phyloP scores from a whole-genome alignment of 495 filamentous ascomycete genomes.

The Hypoxylon lienhwacheense region DNA sequence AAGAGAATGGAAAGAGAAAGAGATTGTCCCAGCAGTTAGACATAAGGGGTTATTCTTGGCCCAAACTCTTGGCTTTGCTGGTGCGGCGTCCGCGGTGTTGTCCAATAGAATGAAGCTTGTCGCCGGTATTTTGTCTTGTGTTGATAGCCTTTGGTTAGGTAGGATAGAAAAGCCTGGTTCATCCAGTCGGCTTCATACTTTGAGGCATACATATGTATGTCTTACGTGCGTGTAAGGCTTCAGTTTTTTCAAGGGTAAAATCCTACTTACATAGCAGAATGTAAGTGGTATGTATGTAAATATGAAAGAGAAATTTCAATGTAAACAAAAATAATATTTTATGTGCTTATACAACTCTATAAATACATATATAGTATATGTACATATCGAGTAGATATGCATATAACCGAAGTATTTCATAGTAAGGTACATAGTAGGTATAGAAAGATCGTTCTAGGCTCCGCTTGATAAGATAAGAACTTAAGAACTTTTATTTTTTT shows the following conservation, averaged over 20 bases:
- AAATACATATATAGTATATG: too few species aligned
- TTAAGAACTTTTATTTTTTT: too few species aligned
- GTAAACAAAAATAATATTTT: too few species aligned
- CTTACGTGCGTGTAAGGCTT: neutral
- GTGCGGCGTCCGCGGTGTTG: constrained; percentile 19
- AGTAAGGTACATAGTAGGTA: neutral
- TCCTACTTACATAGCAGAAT: too few species aligned
- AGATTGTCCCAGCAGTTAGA: neutral
- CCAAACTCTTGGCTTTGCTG: constrained; percentile 33
- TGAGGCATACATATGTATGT: neutral
- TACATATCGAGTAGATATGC: too few species aligned
- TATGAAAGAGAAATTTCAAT: too few species aligned
- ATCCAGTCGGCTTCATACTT: constrained; percentile 1
- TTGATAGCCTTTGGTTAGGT: constrained; percentile 14
- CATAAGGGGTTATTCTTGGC: constrained; percentile 24
- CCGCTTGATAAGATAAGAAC: constrained; percentile 32
- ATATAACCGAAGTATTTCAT: too few species aligned
- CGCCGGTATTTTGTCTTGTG: too few species aligned
- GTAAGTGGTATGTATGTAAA: too few species aligned
- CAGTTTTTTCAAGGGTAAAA: neutral
- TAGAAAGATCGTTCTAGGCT: constrained; percentile 20
- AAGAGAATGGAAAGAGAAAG: constrained; percentile 1
- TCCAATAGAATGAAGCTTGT: constrained; percentile 13
- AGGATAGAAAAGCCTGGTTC: constrained; percentile 21
- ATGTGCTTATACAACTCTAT: too few species aligned